Evolutionary conservation across 345 rosid species (phyloP).

Genomic region (Diplotaxis tenuifolia): DNA sequence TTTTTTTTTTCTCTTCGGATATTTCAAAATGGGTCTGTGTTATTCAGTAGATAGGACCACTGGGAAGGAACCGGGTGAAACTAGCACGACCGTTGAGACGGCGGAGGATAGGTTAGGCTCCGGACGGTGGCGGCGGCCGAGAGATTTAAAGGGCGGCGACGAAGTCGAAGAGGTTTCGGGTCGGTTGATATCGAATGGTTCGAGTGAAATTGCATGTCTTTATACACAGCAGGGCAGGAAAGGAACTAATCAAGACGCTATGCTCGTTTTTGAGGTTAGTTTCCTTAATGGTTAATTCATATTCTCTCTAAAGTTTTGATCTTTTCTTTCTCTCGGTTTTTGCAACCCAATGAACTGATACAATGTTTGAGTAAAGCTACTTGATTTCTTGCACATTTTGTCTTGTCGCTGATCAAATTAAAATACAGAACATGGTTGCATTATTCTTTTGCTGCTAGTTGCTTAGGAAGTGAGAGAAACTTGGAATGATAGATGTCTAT

Average conservation of each 20-base stretch:
- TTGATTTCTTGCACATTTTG: conserved; percentile 7
- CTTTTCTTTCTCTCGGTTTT: background rate
- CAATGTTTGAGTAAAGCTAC: background rate
- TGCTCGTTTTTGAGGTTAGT: conserved; percentile 92
- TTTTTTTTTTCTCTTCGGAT: conserved; percentile 11
- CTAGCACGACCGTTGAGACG: conserved; percentile 27
- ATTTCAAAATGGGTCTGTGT: conserved; percentile 69
- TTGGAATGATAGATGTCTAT: conserved; percentile 30
- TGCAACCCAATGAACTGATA: background rate
- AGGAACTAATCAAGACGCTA: conserved; percentile 97
- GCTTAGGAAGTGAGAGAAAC: conserved; percentile 22
- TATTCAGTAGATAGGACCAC: conserved; percentile 48
- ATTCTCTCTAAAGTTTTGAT: background rate
- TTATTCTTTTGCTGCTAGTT: conserved; percentile 16
- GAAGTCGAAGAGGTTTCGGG: conserved; percentile 51
- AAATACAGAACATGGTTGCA: conserved; percentile 21
- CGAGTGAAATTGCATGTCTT: conserved; percentile 65
- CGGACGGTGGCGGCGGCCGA: conserved; percentile 54
- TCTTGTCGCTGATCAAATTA: background rate
- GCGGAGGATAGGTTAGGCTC: conserved; percentile 33
- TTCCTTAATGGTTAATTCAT: too few species aligned
- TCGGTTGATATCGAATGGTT: conserved; percentile 58
- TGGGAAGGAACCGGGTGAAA: conserved; percentile 37
- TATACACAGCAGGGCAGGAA: conserved; percentile 95
- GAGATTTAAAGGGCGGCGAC: conserved; percentile 37